Base-by-base conservation (phyloP, 305 asterid genomes). In the Fraxinus nigra region DNA sequence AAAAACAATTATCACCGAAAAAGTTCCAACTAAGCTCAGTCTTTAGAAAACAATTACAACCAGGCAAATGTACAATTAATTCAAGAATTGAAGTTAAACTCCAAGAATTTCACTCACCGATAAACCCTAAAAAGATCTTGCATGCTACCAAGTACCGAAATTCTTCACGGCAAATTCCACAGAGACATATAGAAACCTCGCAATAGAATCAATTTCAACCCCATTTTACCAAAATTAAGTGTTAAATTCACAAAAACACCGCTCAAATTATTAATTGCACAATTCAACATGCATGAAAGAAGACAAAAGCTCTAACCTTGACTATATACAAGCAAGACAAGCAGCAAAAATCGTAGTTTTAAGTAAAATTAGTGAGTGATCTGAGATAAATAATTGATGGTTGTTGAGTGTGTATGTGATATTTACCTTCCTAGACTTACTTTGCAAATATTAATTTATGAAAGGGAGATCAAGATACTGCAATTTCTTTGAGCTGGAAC, bases 401-500 rank as follows among this genome's bases (percentile, higher is more conserved):
- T 32, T 80, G 85, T 79, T 14, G 80, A 72, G 78, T 73, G 22
- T 22, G 34, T 75, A 78, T 56, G 87, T 65, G 72, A 72, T 75
- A 72, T 70, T 75, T 72, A 78, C 38, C 38, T 79, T 30, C 75
- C 34, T 48, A 69, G 84, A 89, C 92, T 91, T 79, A 87, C 95
- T 85, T 43, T 65, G 82, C 72, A 87, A 83, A 79, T 84, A 33
- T 83, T 77, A 38, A 80, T 75, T 80, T 61, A 33, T 35, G 86
- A 78, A 88, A 87, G 83, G 91, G 84, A 87, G 90, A 89, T 88
- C 88, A 89, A 89, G 82, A 67, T 76, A 86, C 81, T 80, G 87
- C 76, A 80, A 85, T 56, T 85, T 74, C 84, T 80, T 79, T 81
- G 84, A 72, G 82, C 89, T 83, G 43, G 82, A 80, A 81, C 87